Percentiles rank a stretch among this genome's conserved stretches.
phyloP scores from a whole-genome alignment of 2,329 filamentous ascomycete species.

The Fusarium sp. region DNA sequence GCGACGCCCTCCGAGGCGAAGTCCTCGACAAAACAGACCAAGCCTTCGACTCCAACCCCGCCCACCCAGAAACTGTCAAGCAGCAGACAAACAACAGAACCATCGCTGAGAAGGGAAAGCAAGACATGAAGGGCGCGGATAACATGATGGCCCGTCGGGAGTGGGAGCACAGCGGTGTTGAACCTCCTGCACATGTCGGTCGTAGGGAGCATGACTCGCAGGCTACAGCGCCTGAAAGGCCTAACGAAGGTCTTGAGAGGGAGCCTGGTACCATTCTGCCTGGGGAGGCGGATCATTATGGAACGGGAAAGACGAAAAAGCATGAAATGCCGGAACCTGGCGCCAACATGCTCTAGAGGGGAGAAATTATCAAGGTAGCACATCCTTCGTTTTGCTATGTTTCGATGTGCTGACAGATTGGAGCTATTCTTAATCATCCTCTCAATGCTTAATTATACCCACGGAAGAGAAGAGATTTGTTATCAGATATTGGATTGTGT shows the following conservation, averaged over 20 bases:
- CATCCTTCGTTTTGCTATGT: fast-evolving
- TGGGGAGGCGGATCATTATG: constrained; percentile 19
- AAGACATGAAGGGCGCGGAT: constrained; percentile 32
- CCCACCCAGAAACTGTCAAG: constrained; percentile 21
- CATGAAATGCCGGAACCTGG: not conserved
- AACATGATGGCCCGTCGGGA: constrained; percentile 41
- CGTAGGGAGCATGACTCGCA: not conserved
- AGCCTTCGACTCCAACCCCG: constrained; percentile 36
- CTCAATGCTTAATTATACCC: not conserved
- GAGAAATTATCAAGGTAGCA: not conserved
- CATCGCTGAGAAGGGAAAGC: constrained; percentile 38
- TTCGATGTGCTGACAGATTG: not conserved
- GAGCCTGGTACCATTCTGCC: constrained; percentile 25
- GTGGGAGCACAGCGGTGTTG: constrained; percentile 30
- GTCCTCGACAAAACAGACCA: constrained; percentile 40
- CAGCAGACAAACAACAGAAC: constrained; percentile 18
- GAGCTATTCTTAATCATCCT: fast-evolving
- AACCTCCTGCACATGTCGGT: constrained; percentile 14
- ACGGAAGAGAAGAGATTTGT: no score
- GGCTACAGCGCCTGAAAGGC: not conserved
- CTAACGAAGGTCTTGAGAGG: constrained; percentile 19
- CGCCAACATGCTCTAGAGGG: not conserved
- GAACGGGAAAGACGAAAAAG: constrained; percentile 9
- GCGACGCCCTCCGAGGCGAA: constrained; percentile 41
- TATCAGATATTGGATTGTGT: no score